A percentile compares a stretch with the other conserved stretches of the same genome.
phyloP scores from a whole-genome alignment of 208 protist species.

The Herpetomonas muscarum region DNA sequence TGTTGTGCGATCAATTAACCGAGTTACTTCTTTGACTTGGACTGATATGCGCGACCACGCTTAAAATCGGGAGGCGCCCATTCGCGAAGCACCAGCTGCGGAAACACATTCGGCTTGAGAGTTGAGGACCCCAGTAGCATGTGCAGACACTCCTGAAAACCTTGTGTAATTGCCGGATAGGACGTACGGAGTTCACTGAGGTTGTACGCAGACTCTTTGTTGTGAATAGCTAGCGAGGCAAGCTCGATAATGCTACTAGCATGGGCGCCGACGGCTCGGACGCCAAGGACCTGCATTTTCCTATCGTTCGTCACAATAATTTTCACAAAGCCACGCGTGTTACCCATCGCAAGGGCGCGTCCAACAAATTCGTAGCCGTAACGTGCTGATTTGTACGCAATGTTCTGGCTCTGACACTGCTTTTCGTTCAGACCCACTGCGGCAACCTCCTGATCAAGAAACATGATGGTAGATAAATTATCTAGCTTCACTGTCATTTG shows the following conservation, averaged over 20 bases:
- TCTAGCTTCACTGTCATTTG: conserved; percentile 62
- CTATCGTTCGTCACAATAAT: conserved; percentile 86
- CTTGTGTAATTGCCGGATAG: conserved; percentile 83
- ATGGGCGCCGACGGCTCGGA: conserved; percentile 82
- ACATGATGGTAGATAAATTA: conserved; percentile 92
- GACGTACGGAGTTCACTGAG: conserved; percentile 68
- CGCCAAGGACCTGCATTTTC: conserved; percentile 87
- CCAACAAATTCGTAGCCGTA: conserved; percentile 88
- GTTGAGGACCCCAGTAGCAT: conserved; percentile 85
- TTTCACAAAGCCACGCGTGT: conserved; percentile 87
- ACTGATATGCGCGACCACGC: conserved; percentile 56
- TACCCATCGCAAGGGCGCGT: conserved; percentile 84
- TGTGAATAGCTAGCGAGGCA: conserved; percentile 86
- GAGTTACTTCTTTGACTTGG: conserved; percentile 3
- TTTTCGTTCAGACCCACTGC: conserved; percentile 87
- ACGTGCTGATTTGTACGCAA: conserved; percentile 83
- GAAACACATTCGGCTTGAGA: conserved; percentile 86
- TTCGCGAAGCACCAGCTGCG: conserved; percentile 63
- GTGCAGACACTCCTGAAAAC: conserved; percentile 88
- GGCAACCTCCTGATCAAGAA: conserved; percentile 88
- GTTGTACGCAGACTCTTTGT: conserved; percentile 70
- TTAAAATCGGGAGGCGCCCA: conserved; percentile 77
- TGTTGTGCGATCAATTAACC: background rate
- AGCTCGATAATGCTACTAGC: conserved; percentile 88
- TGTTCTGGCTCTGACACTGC: conserved; percentile 61